Evolutionary conservation across 163 green algal genomes (phyloP), one percentile per base, ranked within the genome.

Genomic region (Prototheca cutis): DNA sequence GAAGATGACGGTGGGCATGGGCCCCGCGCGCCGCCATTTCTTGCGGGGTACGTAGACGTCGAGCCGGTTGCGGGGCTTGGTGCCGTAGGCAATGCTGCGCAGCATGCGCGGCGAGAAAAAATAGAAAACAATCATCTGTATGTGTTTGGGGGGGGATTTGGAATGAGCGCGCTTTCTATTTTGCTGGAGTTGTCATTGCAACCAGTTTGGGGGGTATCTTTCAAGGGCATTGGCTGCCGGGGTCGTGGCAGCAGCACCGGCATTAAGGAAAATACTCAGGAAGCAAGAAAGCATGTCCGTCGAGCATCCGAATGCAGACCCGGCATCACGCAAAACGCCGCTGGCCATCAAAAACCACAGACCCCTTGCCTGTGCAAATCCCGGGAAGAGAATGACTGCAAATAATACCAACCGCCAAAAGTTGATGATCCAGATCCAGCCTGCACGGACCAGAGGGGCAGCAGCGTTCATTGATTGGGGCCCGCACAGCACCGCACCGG

Each of bases 1-100:
- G 53, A 94, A 98, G 51, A 98, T 88, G 36, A 95, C 84, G 1
- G 95, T 88, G 4, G 88, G 89, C 25, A 59, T 54, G 2, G 61
- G 40, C 13, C 53, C 63, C 34, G 51, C 27, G 4, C 19, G 18
- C 17, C 52, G 65, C 77, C 72, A 80, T 13, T 61, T 10, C 25
- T 72, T 34, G 30, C 68, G 63, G 0, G 88, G 85, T 6, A 89
- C 52, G 67, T 90, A 95, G 45, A 95, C 65, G 69, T 96, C 89
- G 30, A 94, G 66, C 3, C 75, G 58, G 61, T 96, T 91, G 1
- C 89, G 72, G 0, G 88, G 77, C 68, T 93, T 72, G n/a, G 55
- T 42, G 17, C 87, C 83, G 56, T 93, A 96, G 0, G 60, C 36
- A 0, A 96, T 51, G 62, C 76, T 87, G 1, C 86, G 68, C 17